Conservation (phyloP, 441 rosid species). For the Arabidopsis lyrata region DNA sequence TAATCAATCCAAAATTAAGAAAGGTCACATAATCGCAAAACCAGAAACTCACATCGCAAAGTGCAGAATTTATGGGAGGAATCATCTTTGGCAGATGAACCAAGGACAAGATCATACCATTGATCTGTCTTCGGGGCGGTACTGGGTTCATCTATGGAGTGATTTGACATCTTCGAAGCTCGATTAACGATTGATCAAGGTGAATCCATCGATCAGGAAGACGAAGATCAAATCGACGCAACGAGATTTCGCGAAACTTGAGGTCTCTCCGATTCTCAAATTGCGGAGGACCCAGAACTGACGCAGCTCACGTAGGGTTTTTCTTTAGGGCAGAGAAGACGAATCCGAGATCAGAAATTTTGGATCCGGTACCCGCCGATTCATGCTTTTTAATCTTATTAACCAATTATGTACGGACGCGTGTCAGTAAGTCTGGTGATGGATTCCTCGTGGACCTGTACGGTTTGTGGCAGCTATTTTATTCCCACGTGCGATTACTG, state of each 20-base stretch:
- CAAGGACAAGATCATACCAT: slow-evolving; percentile 78
- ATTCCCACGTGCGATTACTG: slow-evolving; percentile 31
- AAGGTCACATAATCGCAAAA: slow-evolving; percentile 23
- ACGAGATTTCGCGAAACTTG: slow-evolving; percentile 15
- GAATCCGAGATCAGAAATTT: slow-evolving; percentile 32
- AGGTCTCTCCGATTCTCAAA: slow-evolving; percentile 10
- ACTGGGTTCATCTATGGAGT: slow-evolving; percentile 67
- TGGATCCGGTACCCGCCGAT: slow-evolving; percentile 38
- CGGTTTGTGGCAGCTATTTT: slow-evolving; percentile 33
- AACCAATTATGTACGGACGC: slow-evolving; percentile 4
- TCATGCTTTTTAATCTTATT: neutral
- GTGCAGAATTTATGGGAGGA: slow-evolving; percentile 74
- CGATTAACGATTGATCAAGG: slow-evolving; percentile 29
- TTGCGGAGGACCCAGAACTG: slow-evolving; percentile 21
- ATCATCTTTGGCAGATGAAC: slow-evolving; percentile 74
- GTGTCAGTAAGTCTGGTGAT: neutral
- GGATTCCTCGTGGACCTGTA: slow-evolving; percentile 5
- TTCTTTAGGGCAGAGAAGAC: slow-evolving; percentile 25
- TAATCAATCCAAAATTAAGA: neutral
- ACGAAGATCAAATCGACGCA: slow-evolving; percentile 15
- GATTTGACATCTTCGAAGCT: slow-evolving; percentile 57
- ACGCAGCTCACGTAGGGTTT: slow-evolving; percentile 36
- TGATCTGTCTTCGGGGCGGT: slow-evolving; percentile 80
- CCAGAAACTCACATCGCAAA: slow-evolving; percentile 60
- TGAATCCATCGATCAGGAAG: slow-evolving; percentile 21